A percentile compares a stretch with the other conserved stretches of the same genome.
Conservation (phyloP, 2,329 filamentous ascomycete genomes). For the Colletotrichum tropicicola region DNA sequence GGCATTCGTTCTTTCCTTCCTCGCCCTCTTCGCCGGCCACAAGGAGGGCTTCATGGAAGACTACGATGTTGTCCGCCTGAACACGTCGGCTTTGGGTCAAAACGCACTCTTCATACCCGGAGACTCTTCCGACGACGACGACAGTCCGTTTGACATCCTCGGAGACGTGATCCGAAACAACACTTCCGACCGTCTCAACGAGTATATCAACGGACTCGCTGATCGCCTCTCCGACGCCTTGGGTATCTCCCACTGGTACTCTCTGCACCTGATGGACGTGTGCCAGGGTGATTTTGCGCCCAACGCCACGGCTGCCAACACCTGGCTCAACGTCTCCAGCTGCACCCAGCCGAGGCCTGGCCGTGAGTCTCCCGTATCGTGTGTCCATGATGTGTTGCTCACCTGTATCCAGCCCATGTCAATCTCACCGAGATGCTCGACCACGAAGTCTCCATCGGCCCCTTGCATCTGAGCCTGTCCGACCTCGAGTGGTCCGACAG, state of each 20-base stretch:
- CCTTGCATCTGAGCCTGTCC: conserved; percentile 52
- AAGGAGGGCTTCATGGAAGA: conserved; percentile 53
- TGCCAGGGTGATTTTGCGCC: conserved; percentile 57
- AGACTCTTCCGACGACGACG: conserved; percentile 29
- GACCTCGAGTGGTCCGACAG: conserved; percentile 54
- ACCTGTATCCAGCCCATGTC: conserved; percentile 41
- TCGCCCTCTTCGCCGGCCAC: conserved; percentile 51
- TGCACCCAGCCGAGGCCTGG: conserved; percentile 51
- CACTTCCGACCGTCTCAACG: conserved; percentile 47
- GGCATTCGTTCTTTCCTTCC: conserved; percentile 47
- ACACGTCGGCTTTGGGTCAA: conserved; percentile 49
- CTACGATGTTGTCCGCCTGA: conserved; percentile 49
- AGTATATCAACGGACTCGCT: conserved; percentile 48
- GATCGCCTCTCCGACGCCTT: conserved; percentile 51
- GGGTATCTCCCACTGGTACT: conserved; percentile 61
- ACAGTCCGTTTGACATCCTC: conserved; percentile 39
- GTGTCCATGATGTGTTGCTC: background rate
- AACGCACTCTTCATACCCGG: conserved; percentile 35
- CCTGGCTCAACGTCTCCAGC: conserved; percentile 53
- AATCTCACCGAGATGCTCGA: conserved; percentile 59
- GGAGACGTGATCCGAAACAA: conserved; percentile 39
- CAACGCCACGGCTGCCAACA: conserved; percentile 47
- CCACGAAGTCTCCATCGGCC: conserved; percentile 54
- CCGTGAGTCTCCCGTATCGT: conserved; percentile 41
- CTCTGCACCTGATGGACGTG: conserved; percentile 56